Evolutionary conservation across 2,329 filamentous ascomycete genomes (phyloP), one percentile per base, ranked within the genome.

Genomic region (Aspergillus pseudonomiae): DNA sequence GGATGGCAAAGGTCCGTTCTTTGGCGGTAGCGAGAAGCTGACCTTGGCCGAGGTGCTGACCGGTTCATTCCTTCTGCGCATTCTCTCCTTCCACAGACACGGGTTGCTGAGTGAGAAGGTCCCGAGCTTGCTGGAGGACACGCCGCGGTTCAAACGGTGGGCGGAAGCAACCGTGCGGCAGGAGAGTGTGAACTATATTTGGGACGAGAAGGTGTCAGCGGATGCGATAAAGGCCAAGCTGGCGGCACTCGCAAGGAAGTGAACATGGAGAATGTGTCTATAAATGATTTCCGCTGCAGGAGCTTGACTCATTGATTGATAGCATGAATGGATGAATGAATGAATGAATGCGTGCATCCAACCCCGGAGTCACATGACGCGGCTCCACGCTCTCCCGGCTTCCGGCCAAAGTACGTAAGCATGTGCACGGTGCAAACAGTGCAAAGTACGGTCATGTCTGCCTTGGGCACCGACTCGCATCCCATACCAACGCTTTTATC

Each of bases 91-190:
- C 32, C 72, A 82, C 0, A 87, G 88, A 71, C 79, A 85, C 26
- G 81, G 72, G 0, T 60, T 78, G 21, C 19, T 75, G 87, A 61
- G 88, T 86, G 0, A 73, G 71, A 68, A 82, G 74, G 28, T 74
- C 88, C 61, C 72, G 78, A 54, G 74, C 77, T 56, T 81, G 78
- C 24, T 77, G 89, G 61, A 79, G 63, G 81, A 81, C 61, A 79
- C 89, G n/a, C 91, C 91, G 1, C 85, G 84, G 62, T 92, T 91
- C 74, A 84, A 83, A 72, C 86, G 84, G 67, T 94, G 91, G 91
- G 86, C 86, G 0, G 79, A 86, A 63, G 84, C 83, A 1, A 84
- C 90, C 2, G 76, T 83, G 6, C 80, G 81, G 63, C 85, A 91
- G 62, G 85, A 88, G 19, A 93, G 88, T 68, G 90, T 94, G 19